These are phyloP conservation scores for Stemphylium beticola DNA, from an alignment of 2,329 filamentous ascomycete genomes.

Conservation along the genomic window DNA sequence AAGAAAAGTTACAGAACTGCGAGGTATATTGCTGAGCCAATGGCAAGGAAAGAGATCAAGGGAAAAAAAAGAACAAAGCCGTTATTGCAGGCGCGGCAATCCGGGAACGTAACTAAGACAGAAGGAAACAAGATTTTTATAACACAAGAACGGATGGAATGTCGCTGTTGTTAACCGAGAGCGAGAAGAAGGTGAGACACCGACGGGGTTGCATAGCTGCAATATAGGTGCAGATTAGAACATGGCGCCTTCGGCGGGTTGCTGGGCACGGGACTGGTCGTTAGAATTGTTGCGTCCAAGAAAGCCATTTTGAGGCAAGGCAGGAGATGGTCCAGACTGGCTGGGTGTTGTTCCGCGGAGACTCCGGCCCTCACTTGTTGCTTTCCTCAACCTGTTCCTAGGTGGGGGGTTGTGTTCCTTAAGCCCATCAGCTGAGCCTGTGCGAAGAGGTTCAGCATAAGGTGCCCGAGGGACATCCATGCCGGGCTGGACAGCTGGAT, in stretches of 20 bases:
- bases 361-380: constrained; percentile 58
- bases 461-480: constrained; percentile 41
- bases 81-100: constrained; percentile 21
- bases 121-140: constrained; percentile 11
- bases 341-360: constrained; percentile 52
- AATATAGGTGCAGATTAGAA: constrained; percentile 27
- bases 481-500: constrained; percentile 49
- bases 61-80: constrained; percentile 20
- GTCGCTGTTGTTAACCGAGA: constrained; percentile 14
- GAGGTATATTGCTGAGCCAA: constrained; percentile 43
- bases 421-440: constrained; percentile 53
- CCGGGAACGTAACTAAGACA: constrained; percentile 17
- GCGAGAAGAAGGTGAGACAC: constrained; percentile 2
- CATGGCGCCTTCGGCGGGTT: constrained; percentile 46
- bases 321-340: constrained; percentile 32
- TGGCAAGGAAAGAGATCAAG: constrained; percentile 3
- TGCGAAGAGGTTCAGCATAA: constrained; percentile 46
- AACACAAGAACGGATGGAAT: not conserved
- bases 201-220: not conserved
- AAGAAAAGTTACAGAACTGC: constrained; percentile 15
- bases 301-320: constrained; percentile 36
- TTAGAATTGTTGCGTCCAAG: constrained; percentile 37
- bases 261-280: constrained; percentile 26
- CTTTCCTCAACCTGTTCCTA: constrained; percentile 55
- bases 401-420: constrained; percentile 43